Evolutionary conservation across 257 asterid species (phyloP).

Genomic region (Nicotiana tabacum): DNA sequence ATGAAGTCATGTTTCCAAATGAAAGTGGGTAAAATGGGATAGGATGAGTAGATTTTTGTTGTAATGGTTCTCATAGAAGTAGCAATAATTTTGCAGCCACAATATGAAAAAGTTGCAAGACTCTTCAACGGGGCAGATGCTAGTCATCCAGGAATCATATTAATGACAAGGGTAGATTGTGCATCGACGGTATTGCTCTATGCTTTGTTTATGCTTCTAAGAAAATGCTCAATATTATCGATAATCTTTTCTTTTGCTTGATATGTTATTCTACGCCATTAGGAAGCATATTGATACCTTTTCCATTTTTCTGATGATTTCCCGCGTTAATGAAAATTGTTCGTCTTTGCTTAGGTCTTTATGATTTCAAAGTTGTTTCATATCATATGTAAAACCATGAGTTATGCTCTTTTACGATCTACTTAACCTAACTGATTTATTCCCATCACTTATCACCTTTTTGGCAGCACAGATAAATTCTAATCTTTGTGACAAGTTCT

Average conservation of each 20-base stretch:
- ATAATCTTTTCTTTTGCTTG: neutral
- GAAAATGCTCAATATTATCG: neutral
- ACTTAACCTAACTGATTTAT: constrained; percentile 32
- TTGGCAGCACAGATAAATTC: constrained; percentile 96
- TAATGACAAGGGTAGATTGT: constrained; percentile 92
- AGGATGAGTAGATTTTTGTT: neutral
- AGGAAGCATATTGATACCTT: neutral
- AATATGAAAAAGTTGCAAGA: constrained; percentile 88
- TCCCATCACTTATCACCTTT: constrained; percentile 31
- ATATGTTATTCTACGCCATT: neutral
- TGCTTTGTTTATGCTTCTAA: constrained; percentile 7
- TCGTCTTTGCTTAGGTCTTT: neutral
- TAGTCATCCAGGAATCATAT: constrained; percentile 74
- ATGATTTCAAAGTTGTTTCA: neutral
- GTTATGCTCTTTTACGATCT: neutral
- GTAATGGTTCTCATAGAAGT: constrained; percentile 21
- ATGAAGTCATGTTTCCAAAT: neutral
- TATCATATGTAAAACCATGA: neutral
- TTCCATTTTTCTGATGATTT: neutral
- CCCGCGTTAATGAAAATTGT: neutral
- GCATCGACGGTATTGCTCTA: constrained; percentile 65
- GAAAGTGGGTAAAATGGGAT: neutral
- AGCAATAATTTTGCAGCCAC: constrained; percentile 55
- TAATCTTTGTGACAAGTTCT: constrained; percentile 78
- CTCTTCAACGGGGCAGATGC: constrained; percentile 89